phyloP scores from a whole-genome alignment of 2,329 filamentous ascomycete genomes.

The Domatiomyces catenatus region DNA sequence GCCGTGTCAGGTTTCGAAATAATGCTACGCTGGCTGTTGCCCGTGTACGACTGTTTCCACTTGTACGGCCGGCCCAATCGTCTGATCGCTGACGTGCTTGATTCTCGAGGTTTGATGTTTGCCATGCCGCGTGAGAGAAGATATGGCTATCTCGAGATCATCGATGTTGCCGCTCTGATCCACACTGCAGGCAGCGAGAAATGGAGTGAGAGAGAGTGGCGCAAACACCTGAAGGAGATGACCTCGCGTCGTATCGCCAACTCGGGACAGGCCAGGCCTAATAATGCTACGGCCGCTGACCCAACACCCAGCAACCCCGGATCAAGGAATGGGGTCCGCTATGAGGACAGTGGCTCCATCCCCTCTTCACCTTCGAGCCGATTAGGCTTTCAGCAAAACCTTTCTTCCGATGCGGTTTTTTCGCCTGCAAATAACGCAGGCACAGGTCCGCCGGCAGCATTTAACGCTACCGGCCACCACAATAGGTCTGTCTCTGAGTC shows the following conservation, averaged over 20 bases:
- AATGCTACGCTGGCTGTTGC: constrained; percentile 82
- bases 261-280: constrained; percentile 24
- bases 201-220: constrained; percentile 84
- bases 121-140: constrained; percentile 80
- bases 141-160: constrained; percentile 79
- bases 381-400: constrained; percentile 21
- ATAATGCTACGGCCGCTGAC: constrained; percentile 38
- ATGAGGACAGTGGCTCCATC: constrained; percentile 35
- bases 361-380: constrained; percentile 32
- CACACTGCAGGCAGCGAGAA: constrained; percentile 56
- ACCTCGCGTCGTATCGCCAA: constrained; percentile 64
- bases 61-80: constrained; percentile 81
- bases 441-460: constrained; percentile 8
- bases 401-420: constrained; percentile 33
- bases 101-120: constrained; percentile 89
- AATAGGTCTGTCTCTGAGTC: constrained; percentile 17
- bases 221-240: constrained; percentile 72
- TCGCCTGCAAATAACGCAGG: constrained; percentile 28
- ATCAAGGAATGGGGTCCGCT: constrained; percentile 24
- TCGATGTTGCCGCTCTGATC: constrained; percentile 71
- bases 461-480: constrained; percentile 13
- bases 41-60: constrained; percentile 80
- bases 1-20: constrained; percentile 90
- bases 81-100: constrained; percentile 72
- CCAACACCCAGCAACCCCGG: constrained; percentile 22